Evolutionary conservation across 306 rosid species (phyloP).

Genomic region (Glycine latifolia): DNA sequence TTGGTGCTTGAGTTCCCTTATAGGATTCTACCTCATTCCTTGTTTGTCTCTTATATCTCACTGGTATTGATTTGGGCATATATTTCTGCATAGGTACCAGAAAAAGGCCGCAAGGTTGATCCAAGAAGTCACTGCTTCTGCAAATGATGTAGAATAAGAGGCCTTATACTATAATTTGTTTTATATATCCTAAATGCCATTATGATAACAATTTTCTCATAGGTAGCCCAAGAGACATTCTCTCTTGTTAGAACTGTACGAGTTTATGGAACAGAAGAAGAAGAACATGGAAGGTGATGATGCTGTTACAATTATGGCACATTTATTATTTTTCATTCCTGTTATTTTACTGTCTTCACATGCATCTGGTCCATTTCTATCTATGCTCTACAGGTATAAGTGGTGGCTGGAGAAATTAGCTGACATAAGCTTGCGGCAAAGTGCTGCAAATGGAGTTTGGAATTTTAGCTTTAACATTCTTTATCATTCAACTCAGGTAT

Average conservation of each 20-base stretch:
- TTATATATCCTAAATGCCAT: slow-evolving; percentile 20
- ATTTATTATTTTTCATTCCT: slow-evolving; percentile 26
- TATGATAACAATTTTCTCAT: slow-evolving; percentile 33
- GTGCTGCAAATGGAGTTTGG: slow-evolving; percentile 95
- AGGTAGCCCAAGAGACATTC: slow-evolving; percentile 97
- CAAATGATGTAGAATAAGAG: slow-evolving; percentile 74
- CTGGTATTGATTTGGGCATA: slow-evolving; percentile 38
- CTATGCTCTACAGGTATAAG: slow-evolving; percentile 60
- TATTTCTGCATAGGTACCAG: slow-evolving; percentile 72
- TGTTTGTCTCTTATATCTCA: neutral
- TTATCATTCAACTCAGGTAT: slow-evolving; percentile 95
- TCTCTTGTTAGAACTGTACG: slow-evolving; percentile 94
- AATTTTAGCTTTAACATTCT: slow-evolving; percentile 81
- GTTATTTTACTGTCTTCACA: slow-evolving; percentile 40
- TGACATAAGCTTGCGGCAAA: slow-evolving; percentile 86
- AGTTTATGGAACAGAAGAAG: slow-evolving; percentile 89
- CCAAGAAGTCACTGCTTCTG: slow-evolving; percentile 94
- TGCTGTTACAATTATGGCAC: slow-evolving; percentile 31
- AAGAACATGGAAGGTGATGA: slow-evolving; percentile 80
- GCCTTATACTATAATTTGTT: slow-evolving; percentile 36
- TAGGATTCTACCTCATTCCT: slow-evolving; percentile 11
- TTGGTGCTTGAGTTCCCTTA: neutral
- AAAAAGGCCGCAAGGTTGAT: slow-evolving; percentile 83
- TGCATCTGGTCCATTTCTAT: slow-evolving; percentile 36
- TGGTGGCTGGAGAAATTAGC: slow-evolving; percentile 86